Base-by-base conservation (phyloP, 1,284 basidiomycete species). In the Puccinia coronata region DNA sequence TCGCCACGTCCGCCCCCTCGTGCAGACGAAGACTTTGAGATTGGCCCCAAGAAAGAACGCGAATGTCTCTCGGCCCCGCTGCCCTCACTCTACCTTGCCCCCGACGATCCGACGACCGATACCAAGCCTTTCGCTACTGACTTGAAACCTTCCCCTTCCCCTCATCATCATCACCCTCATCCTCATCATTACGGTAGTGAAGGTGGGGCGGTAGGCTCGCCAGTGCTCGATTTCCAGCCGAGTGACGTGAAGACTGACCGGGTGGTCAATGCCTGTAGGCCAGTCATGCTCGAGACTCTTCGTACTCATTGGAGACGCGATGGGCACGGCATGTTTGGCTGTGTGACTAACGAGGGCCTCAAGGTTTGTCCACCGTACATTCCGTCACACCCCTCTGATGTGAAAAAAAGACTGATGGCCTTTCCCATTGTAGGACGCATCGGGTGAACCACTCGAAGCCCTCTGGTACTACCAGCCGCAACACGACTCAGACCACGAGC, bases 381-480 rank as follows among this genome's bases (percentile, higher is more conserved):
- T 16, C 16, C 9, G 9, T 12, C 57, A 12, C 12, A 4, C 28
- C 28, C 28, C 57, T 59, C 16, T 53, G 51, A 43, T 16, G 43
- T 43, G 16, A 6, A 6, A 6, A 43, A 43, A 6, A 43, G 8
- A 43, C 43, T 43, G n/a, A 47, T 16, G 43, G 43, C 43, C 34
- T n/a, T 9, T 57, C 57, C 55, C 51, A 11, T n/a, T 16, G 4
- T 28, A 80, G 78, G 78, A 80, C 63, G 78, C 78, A 14, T 80
- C 78, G 16, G 78, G 78, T 65, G 69, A 72, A 53, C 67, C 78
- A 8, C 72, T 80, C 18, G 78, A 80, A 80, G 70, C 78, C 16
- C 49, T 80, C 1, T 80, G 78, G 78, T 80, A 80, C 31, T 80
- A 80, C 43, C 78, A 80, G 55, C 70, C 78, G 49, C 78, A 80